Conservation (phyloP, 2,329 filamentous ascomycete genomes). For the Apiospora kogelbergensis region DNA sequence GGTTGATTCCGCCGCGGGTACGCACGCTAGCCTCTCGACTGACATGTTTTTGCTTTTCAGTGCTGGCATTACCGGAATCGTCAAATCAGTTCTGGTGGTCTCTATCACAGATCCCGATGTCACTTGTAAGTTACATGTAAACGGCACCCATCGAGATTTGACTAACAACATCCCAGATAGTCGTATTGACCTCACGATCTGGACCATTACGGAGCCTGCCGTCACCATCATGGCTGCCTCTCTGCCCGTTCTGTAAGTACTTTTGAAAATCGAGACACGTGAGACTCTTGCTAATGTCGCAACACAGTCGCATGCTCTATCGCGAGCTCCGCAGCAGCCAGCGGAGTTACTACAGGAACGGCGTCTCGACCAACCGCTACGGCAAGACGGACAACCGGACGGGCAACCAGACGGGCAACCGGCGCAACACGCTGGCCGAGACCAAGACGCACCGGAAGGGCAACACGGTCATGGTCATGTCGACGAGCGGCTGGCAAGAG, state of each 20-base stretch:
- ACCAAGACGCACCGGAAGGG: slow-evolving; percentile 15
- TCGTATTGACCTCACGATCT: slow-evolving; percentile 35
- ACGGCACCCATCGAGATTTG: neutral
- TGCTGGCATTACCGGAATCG: slow-evolving; percentile 33
- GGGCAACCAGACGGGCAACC: slow-evolving; percentile 13
- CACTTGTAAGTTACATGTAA: slow-evolving; percentile 21
- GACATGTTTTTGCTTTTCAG: slow-evolving; percentile 15
- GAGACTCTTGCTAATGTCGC: too few relatives aligned
- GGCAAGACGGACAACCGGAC: slow-evolving; percentile 12
- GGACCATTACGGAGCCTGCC: slow-evolving; percentile 35
- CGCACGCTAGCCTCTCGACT: neutral
- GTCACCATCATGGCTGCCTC: slow-evolving; percentile 37
- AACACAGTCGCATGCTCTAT: slow-evolving; percentile 35
- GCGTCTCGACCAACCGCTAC: slow-evolving; percentile 13
- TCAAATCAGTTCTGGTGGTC: slow-evolving; percentile 33
- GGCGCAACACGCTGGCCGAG: neutral
- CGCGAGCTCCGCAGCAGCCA: slow-evolving; percentile 32
- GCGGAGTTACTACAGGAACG: slow-evolving; percentile 25
- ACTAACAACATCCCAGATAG: slow-evolving; percentile 19
- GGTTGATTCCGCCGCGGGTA: slow-evolving; percentile 10
- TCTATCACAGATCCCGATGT: slow-evolving; percentile 33
- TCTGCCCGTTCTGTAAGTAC: slow-evolving; percentile 33
- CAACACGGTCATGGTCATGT: slow-evolving; percentile 34
- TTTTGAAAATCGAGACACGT: too few relatives aligned
- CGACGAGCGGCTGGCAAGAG: slow-evolving; percentile 30